These are phyloP conservation scores for Micromonas pusilla DNA, from an alignment of 139 green algal species.

Conservation along the genomic window DNA sequence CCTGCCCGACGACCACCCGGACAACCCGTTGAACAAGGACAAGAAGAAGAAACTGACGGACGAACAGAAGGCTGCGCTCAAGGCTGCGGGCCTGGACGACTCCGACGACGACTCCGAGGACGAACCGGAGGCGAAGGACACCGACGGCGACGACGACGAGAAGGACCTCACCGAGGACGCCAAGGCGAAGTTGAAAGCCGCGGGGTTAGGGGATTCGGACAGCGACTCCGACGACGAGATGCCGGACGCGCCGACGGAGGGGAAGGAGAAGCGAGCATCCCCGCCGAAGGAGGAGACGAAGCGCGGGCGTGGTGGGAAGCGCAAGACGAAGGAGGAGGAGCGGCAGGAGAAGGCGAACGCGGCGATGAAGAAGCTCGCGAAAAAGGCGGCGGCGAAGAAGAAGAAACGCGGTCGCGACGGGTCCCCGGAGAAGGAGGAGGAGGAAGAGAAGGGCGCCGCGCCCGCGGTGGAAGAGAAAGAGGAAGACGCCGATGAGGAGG, in stretches of 20 bases:
- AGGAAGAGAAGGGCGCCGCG: background rate
- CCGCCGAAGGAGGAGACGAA: background rate
- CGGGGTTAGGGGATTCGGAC: background rate
- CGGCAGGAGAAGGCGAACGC: background rate
- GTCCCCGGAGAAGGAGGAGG: background rate
- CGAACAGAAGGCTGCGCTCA: background rate
- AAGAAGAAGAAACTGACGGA: background rate
- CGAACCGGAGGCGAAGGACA: slow-evolving; percentile 12
- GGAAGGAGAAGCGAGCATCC: background rate
- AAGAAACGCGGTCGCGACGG: background rate
- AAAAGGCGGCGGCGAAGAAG: background rate
- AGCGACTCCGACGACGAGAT: slow-evolving; percentile 21
- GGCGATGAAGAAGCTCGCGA: slow-evolving; percentile 1
- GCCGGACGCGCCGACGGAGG: background rate
- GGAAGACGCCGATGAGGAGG: background rate
- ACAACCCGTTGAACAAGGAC: background rate
- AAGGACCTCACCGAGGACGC: background rate
- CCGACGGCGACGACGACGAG: background rate
- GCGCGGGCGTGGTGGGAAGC: background rate
- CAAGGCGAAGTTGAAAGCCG: slow-evolving; percentile 17
- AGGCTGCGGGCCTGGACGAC: background rate
- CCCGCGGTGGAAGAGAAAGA: background rate
- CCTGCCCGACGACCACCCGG: background rate
- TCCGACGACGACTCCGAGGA: slow-evolving; percentile 6
- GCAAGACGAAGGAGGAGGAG: background rate